Conservation (phyloP, 2,329 filamentous ascomycete species). For the Amesomyces nigricolor region DNA sequence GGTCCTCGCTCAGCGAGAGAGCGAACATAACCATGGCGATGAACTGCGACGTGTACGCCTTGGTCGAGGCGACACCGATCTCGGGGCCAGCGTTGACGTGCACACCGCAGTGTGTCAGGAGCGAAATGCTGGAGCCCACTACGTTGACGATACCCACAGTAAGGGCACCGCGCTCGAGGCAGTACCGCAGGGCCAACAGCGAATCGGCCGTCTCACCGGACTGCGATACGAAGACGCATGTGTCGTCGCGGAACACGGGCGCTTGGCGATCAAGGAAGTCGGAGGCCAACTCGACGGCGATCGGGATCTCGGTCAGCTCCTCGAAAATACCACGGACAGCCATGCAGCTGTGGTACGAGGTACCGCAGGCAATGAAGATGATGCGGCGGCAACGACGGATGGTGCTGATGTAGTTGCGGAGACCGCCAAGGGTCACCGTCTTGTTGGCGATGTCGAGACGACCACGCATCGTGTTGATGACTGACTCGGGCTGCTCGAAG, state of each 20-base stretch:
- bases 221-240: conserved; percentile 97
- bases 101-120: conserved; percentile 98
- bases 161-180: conserved; percentile 91
- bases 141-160: conserved; percentile 99
- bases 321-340: conserved; percentile 96
- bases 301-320: conserved; percentile 96
- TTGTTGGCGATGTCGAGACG: conserved; percentile 91
- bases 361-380: conserved; percentile 98
- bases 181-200: conserved; percentile 94
- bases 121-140: conserved; percentile 95
- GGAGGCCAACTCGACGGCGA: conserved; percentile 91
- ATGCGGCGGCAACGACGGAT: conserved; percentile 95
- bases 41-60: conserved; percentile 98
- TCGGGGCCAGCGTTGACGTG: conserved; percentile 99
- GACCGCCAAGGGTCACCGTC: conserved; percentile 88
- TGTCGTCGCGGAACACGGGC: conserved; percentile 98
- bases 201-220: conserved; percentile 98
- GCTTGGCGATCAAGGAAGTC: conserved; percentile 97
- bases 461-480: conserved; percentile 99
- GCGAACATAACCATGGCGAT: conserved; percentile 99
- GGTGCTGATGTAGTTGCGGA: conserved; percentile 92
- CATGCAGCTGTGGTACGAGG: conserved; percentile 99
- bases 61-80: conserved; percentile 97
- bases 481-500: conserved; percentile 98
- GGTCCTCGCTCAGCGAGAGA: conserved; percentile 90